Evolutionary conservation across 169 alveolate genomes (phyloP), one percentile per base, ranked within the genome.

Genomic region (Cyclospora cayetanensis): DNA sequence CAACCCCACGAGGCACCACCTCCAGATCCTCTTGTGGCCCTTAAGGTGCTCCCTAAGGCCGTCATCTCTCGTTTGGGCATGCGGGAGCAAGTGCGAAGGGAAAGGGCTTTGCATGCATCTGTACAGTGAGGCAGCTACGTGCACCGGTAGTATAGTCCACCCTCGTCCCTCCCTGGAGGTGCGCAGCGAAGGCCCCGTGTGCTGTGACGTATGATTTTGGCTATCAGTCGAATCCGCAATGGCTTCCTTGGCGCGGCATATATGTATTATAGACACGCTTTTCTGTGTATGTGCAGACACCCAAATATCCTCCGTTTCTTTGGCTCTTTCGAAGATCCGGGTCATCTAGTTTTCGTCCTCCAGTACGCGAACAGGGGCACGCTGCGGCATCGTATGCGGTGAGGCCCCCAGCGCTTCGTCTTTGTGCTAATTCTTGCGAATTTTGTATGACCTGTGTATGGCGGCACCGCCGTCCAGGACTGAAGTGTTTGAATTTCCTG

Each of bases 291-390:
- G 76, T 29, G 34, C 89, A 79, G 89, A 52, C 89, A 79, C 74
- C 89, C 89, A 25, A 79, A 79, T 50, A 52, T 79, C 31, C 37
- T 79, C 15, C 89, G 89, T 4, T 79, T 79, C 22, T 79, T 46
- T 34, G 68, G 89, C 74, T 46, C 74, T 25, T 79, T 79, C 43
- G 89, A 79, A 22, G 89, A 79, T 35, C 31, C 15, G 15, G 74
- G 53, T 1, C 22, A 79, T 27, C 41, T 79, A 27, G 66, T 46
- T 46, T 79, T 80, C 35, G 90, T 80, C 15, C 76, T 80, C 22
- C 41, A 80, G 20, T 34, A 31, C 39, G 90, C 90, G 46, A 80
- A 80, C 42, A 60, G 90, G 31, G 90, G 90, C 22, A 80, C 90
- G 15, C 90, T 80, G 25, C 72, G 90, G 4, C 76, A 80, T 37